These are phyloP conservation scores for Naematelia aurantialba DNA, from an alignment of 768 basidiomycete species.

Conservation along the genomic window DNA sequence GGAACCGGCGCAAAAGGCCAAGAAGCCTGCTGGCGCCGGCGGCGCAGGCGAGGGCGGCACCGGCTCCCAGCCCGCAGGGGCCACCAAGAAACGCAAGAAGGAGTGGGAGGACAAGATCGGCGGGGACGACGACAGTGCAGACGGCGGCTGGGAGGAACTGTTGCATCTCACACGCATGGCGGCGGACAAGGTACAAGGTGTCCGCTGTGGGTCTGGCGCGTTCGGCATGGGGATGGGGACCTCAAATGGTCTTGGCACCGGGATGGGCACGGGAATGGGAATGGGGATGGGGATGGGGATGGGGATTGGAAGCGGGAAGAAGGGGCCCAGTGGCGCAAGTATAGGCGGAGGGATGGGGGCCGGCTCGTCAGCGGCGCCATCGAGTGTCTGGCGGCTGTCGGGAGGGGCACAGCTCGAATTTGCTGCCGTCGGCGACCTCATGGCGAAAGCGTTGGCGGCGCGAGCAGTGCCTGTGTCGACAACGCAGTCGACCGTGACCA, in stretches of 20 bases:
- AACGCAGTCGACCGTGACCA: neutral
- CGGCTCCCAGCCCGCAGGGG: neutral
- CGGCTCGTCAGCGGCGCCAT: neutral
- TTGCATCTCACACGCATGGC: slow-evolving; percentile 24
- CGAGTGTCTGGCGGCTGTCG: neutral
- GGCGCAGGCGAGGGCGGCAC: slow-evolving; percentile 2
- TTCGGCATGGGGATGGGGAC: neutral
- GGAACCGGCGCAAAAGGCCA: slow-evolving; percentile 23
- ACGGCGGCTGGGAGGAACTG: slow-evolving; percentile 26
- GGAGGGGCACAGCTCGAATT: slow-evolving; percentile 11
- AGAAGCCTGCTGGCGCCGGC: slow-evolving; percentile 4
- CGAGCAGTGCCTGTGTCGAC: slow-evolving; percentile 9
- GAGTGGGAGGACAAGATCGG: slow-evolving; percentile 4
- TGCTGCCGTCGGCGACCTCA: slow-evolving; percentile 22
- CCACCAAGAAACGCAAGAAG: slow-evolving; percentile 15
- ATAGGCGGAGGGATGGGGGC: too few species aligned
- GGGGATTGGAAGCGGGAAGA: neutral
- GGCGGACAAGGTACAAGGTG: slow-evolving; percentile 15
- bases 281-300: too few species aligned
- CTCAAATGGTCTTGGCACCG: too few species aligned
- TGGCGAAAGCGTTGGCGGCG: slow-evolving; percentile 34
- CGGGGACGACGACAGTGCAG: slow-evolving; percentile 23
- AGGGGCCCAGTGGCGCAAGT: neutral
- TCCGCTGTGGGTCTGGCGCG: neutral
- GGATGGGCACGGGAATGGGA: too few species aligned